Evolutionary conservation across 129 eudicot genomes (phyloP).

Genomic region (Oenanthe sinensis): DNA sequence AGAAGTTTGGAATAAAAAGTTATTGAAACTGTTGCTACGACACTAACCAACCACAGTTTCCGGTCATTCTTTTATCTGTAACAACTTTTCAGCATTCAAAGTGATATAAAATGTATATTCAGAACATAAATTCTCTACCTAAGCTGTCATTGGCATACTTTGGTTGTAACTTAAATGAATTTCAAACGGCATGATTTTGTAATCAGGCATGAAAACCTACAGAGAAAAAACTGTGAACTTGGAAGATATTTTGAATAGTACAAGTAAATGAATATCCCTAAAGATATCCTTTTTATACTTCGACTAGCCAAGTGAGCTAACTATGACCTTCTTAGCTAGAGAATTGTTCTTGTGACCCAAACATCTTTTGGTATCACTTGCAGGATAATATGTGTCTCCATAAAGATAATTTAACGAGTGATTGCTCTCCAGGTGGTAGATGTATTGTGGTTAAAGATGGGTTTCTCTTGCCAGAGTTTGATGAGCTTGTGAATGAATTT

Average conservation of each 20-base stretch:
- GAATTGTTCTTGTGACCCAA: not conserved
- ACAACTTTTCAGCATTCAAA: not conserved
- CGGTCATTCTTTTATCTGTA: not conserved
- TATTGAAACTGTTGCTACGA: not conserved
- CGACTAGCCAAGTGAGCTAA: not conserved
- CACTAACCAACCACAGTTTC: not conserved
- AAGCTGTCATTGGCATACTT: not conserved
- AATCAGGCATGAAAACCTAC: not conserved
- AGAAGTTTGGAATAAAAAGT: not conserved
- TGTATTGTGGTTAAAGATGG: slow-evolving; percentile 38
- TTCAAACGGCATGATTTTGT: not conserved
- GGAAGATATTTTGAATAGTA: not conserved
- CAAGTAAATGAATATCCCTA: not conserved
- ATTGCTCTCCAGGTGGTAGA: slow-evolving; percentile 28
- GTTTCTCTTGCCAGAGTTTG: slow-evolving; percentile 53
- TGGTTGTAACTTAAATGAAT: not conserved
- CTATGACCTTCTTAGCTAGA: not conserved
- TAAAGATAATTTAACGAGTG: slow-evolving; percentile 15
- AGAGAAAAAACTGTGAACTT: not conserved
- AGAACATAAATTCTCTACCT: no score
- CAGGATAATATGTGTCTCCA: slow-evolving; percentile 35
- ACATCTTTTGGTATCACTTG: not conserved
- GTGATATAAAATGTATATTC: no score
- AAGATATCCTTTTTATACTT: not conserved
- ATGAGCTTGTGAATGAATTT: slow-evolving; percentile 54